These are phyloP conservation scores for Tilletia caries DNA, from an alignment of 1,284 basidiomycete genomes.

Conservation along the genomic window DNA sequence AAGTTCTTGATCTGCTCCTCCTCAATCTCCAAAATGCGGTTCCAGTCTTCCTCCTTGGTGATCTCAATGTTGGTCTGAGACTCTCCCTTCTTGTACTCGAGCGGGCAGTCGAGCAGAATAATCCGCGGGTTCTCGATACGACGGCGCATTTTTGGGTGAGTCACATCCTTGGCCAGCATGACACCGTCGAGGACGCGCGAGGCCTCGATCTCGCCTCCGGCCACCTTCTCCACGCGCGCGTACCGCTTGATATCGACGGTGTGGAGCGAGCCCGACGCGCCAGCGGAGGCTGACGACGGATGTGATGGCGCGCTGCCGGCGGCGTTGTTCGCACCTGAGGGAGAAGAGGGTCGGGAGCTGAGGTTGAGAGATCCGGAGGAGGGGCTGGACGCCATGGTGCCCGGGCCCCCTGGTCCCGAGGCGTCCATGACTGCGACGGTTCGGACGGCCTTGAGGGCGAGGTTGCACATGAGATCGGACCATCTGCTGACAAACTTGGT, in stretches of 20 bases:
- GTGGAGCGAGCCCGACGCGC: background rate
- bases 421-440: slow-evolving; percentile 66
- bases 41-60: slow-evolving; percentile 89
- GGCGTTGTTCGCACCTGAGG: background rate
- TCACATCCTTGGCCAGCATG: slow-evolving; percentile 98
- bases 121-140: slow-evolving; percentile 87
- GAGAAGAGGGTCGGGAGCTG: background rate
- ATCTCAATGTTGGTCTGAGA: slow-evolving; percentile 99
- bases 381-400: background rate
- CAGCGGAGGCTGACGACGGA: background rate
- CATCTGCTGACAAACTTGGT: slow-evolving; percentile 96
- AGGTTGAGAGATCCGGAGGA: slow-evolving; percentile 36
- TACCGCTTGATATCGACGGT: slow-evolving; percentile 98
- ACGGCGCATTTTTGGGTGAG: slow-evolving; percentile 92
- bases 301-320: background rate
- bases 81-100: slow-evolving; percentile 99
- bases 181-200: slow-evolving; percentile 82
- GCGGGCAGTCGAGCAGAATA: slow-evolving; percentile 85
- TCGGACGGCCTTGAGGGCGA: slow-evolving; percentile 86
- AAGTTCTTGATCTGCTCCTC: slow-evolving; percentile 92
- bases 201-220: slow-evolving; percentile 94
- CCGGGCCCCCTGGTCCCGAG: background rate
- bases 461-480: slow-evolving; percentile 94
- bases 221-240: slow-evolving; percentile 93
- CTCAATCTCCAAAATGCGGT: slow-evolving; percentile 86